Base-by-base conservation (phyloP, 129 eudicot species). In the Lactuca sativa region DNA sequence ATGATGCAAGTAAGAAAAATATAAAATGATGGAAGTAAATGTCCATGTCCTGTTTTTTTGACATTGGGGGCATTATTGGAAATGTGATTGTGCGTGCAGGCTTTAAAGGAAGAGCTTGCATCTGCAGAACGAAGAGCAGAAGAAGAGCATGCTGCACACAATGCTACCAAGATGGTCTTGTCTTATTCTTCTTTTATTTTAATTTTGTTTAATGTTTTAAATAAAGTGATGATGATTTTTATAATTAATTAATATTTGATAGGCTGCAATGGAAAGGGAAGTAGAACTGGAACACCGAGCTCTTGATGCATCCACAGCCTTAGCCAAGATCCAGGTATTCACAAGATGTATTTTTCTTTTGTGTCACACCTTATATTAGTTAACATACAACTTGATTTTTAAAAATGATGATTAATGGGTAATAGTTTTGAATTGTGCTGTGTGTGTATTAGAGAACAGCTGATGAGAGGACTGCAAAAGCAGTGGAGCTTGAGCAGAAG, bases 261-360 rank as follows among this genome's bases (percentile, higher is more conserved):
- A 93, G 98, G 92, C 98, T 75, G 87, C 90, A 65, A 92, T 90
- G 96, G 98, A 93, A 85, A 87, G 98, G 81, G 92, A 93, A 83
- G 95, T 89, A 17, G 97, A 93, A 70, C 69, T 93, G 80, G 97
- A 93, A 85, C 98, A 89, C 65, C 85, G 95, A 67, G 96, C 98
- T 60, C 80, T 93, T 75, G 97, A 93, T 66, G 92, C 98, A 55
- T 85, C 98, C n/a, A 79, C 98, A 66, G 96, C 98, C 70, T 81
- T 89, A 71, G 98, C 95, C 56, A 93, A 85, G 82, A 75, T 66
- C 66, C 98, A 92, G 98, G 98, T 92, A 25, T 25, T 25, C 30
- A 0, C 30, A 25, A 25, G 30, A 0, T 25, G 30, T 25, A 25
- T 25, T 25, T 25, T 25, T 25, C 2, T 25, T 18, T 1, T 25